phyloP scores from a whole-genome alignment of 192 early-diverging fungal genomes.

The Dispira simplex region DNA sequence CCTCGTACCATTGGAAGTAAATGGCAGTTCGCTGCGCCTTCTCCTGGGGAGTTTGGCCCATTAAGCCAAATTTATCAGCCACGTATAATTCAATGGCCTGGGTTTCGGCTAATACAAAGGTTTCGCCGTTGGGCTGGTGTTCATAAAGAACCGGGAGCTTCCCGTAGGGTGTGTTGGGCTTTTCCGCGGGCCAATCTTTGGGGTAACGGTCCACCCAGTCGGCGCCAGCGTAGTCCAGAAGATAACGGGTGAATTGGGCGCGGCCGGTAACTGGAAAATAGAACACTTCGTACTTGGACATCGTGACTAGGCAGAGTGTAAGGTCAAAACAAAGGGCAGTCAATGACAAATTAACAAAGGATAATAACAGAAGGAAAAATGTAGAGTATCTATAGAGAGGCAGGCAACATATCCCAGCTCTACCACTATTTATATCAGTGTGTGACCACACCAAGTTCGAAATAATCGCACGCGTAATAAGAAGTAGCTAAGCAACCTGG shows the following conservation, averaged over 20 bases:
- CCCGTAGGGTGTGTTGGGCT: slow-evolving; percentile 25
- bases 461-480: too few relatives aligned
- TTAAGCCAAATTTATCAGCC: slow-evolving; percentile 19
- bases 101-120: slow-evolving; percentile 24
- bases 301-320: background rate
- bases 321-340: too few relatives aligned
- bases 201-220: slow-evolving; percentile 17
- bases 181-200: slow-evolving; percentile 24
- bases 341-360: too few relatives aligned
- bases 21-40: slow-evolving; percentile 17
- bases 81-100: slow-evolving; percentile 32
- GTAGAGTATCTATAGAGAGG: too few relatives aligned
- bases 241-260: slow-evolving; percentile 15
- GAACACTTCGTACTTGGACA: slow-evolving; percentile 14
- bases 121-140: slow-evolving; percentile 15
- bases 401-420: too few relatives aligned
- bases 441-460: too few relatives aligned
- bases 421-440: too few relatives aligned
- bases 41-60: slow-evolving; percentile 14
- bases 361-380: too few relatives aligned
- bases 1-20: slow-evolving; percentile 14
- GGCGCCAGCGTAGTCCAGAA: slow-evolving; percentile 25
- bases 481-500: too few relatives aligned
- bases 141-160: slow-evolving; percentile 32
- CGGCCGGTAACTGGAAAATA: slow-evolving; percentile 17